A percentile compares a stretch with the other conserved stretches of the same genome.
These are phyloP conservation scores for Zygotorulaspora danielsina DNA, from an alignment of 805 yeast species.

Conservation along the genomic window DNA sequence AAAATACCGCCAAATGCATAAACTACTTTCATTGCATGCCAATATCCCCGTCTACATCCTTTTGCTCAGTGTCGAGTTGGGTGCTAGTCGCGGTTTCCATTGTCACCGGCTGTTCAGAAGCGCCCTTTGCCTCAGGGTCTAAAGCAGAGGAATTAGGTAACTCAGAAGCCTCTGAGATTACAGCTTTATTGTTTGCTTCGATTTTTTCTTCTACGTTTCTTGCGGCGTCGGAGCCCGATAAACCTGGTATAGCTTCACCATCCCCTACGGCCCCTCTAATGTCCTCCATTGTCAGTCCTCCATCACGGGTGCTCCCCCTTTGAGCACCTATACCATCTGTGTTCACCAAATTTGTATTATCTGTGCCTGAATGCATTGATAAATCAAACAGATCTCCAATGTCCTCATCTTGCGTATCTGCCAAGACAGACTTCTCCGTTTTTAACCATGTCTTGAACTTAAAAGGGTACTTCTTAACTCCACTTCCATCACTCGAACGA, in stretches of 20 bases:
- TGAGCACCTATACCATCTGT: slow-evolving; percentile 2
- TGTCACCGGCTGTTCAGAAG: no score
- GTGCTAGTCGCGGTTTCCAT: no score
- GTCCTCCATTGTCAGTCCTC: slow-evolving; percentile 42
- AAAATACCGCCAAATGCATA: neutral
- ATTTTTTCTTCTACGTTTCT: slow-evolving; percentile 2
- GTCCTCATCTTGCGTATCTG: slow-evolving; percentile 3
- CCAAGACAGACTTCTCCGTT: slow-evolving; percentile 11
- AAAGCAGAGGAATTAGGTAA: no score
- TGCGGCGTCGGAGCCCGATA: slow-evolving; percentile 33
- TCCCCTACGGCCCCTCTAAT: slow-evolving; percentile 53
- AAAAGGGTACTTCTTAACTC: slow-evolving; percentile 21
- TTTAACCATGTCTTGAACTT: slow-evolving; percentile 27
- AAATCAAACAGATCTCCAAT: slow-evolving; percentile 12
- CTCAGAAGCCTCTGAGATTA: no score
- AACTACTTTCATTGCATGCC: slow-evolving; percentile 1
- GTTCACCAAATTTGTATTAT: slow-evolving; percentile 2
- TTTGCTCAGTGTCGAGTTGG: no score
- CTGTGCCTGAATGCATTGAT: slow-evolving; percentile 6
- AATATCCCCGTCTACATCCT: slow-evolving; percentile 9
- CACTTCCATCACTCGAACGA: slow-evolving; percentile 9
- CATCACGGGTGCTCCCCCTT: slow-evolving; percentile 21
- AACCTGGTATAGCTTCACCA: slow-evolving; percentile 44
- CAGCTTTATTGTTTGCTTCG: no score
- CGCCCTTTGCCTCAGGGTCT: no score